Evolutionary conservation across 805 yeast species (phyloP).

Genomic region (Pichia ethanolica): DNA sequence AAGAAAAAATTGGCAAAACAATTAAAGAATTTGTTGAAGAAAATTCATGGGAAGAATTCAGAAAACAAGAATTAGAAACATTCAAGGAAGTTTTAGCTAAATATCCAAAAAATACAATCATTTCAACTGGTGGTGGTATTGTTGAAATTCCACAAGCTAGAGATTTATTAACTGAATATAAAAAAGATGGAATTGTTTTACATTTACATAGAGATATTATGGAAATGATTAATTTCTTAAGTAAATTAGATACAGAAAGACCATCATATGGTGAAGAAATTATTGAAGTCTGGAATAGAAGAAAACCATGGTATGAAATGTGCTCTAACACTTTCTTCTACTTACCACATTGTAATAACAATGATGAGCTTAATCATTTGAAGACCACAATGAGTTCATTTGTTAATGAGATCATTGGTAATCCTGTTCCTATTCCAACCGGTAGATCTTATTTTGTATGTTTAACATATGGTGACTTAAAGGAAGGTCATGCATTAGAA

Average conservation of each 20-base stretch:
- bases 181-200: slow-evolving; percentile 60
- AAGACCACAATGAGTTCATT: slow-evolving; percentile 52
- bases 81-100: slow-evolving; percentile 42
- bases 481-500: slow-evolving; percentile 28
- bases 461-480: slow-evolving; percentile 59
- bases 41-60: slow-evolving; percentile 84
- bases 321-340: slow-evolving; percentile 74
- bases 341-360: slow-evolving; percentile 61
- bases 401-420: slow-evolving; percentile 57
- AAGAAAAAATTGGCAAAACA: slow-evolving; percentile 39
- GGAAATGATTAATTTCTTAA: slow-evolving; percentile 68
- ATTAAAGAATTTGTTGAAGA: slow-evolving; percentile 56
- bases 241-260: slow-evolving; percentile 66
- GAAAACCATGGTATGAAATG: slow-evolving; percentile 72
- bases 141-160: slow-evolving; percentile 75
- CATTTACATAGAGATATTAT: slow-evolving; percentile 86
- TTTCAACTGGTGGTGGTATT: slow-evolving; percentile 96
- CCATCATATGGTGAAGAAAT: slow-evolving; percentile 85
- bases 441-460: slow-evolving; percentile 63
- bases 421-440: slow-evolving; percentile 32
- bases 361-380: slow-evolving; percentile 47
- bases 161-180: slow-evolving; percentile 48
- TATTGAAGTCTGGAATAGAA: slow-evolving; percentile 72
- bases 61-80: slow-evolving; percentile 54
- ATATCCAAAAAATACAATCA: slow-evolving; percentile 45